Base-by-base conservation (phyloP, 768 basidiomycete genomes). In the Leccinum truebloodii region DNA sequence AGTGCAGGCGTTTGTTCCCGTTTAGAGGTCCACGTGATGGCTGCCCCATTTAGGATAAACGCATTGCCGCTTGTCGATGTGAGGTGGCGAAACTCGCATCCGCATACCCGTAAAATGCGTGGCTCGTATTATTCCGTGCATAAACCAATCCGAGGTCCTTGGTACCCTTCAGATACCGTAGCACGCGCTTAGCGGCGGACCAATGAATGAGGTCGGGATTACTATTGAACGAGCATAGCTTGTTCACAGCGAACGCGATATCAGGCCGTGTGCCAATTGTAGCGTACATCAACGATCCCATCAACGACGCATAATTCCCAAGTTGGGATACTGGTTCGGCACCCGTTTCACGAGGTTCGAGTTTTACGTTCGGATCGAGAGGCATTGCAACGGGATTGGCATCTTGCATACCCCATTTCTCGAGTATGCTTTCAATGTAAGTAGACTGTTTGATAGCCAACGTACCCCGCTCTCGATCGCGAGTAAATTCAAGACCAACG, bases 401-500 rank as follows among this genome's bases (percentile, higher is more conserved):
- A 14, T 48, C 46, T 24, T 24, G 22, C 46, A 48, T 48, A 24
- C n/a, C 20, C 6, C 22, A 46, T 18, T 46, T 46, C 3, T 46
- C 20, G n/a, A 46, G 46, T 48, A 48, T 12, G 22, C n/a, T 48
- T 1, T 24, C 44, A 7, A 46, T 46, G n/a, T 50, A 50, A 1
- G 13, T n/a, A 24, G 49, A 22, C 8, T 51, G 50, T 18, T 28
- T 51, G 16, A 52, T 52, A 4, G 8, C 30, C 16, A 52, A 18
- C 10, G 9, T 32, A 8, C 52, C 52, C n/a, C 3, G 18, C 4
- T 34, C 18, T 32, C 22, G 13, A 32, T 64, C 22, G 0, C 28
- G 4, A 14, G 53, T 50, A n/a, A 64, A 52, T 20, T 64, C 59
- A 3, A 64, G 14, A 4, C 57, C 57, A 2, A 76, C 59, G 2